These are phyloP conservation scores for Globisporangium megalacanthum DNA, from an alignment of 352 stramenopile species.

Conservation along the genomic window DNA sequence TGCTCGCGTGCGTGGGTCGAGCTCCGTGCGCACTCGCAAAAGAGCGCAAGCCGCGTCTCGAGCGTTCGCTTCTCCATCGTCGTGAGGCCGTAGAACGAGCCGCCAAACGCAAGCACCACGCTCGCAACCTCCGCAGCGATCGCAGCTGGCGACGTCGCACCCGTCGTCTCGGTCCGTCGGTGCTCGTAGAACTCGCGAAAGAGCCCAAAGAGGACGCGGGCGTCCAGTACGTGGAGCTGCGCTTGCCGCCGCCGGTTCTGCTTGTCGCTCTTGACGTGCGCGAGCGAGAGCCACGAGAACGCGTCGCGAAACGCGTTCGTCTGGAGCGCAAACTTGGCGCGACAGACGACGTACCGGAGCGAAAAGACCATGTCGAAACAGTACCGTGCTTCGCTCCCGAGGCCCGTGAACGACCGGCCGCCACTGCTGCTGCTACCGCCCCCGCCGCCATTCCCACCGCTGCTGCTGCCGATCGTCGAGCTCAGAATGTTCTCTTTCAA, in stretches of 20 bases:
- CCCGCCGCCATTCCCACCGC: conserved; percentile 37
- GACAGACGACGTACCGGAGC: conserved; percentile 62
- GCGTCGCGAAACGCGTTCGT: conserved; percentile 46
- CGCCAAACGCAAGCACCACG: conserved; percentile 45
- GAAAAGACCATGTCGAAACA: conserved; percentile 81
- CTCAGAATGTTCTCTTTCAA: conserved; percentile 55
- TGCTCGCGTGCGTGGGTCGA: conserved; percentile 46
- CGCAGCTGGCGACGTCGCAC: conserved; percentile 17
- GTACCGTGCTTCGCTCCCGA: conserved; percentile 70
- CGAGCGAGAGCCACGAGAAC: conserved; percentile 69
- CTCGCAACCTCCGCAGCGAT: conserved; percentile 41
- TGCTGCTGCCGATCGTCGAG: conserved; percentile 17
- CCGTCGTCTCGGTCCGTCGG: conserved; percentile 11
- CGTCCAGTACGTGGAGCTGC: conserved; percentile 64
- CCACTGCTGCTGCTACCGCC: conserved; percentile 57
- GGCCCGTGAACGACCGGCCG: conserved; percentile 50
- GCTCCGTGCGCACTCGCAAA: conserved; percentile 36
- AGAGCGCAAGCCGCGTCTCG: conserved; percentile 42
- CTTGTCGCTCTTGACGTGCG: conserved; percentile 71
- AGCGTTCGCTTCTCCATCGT: conserved; percentile 53
- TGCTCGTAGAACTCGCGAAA: conserved; percentile 52
- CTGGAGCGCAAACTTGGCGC: conserved; percentile 59
- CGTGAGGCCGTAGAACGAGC: conserved; percentile 62
- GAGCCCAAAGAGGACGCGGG: conserved; percentile 48
- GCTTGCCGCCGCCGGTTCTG: conserved; percentile 62